Percentiles rank a stretch among this genome's conserved stretches.
These are phyloP conservation scores for Castanea mollissima DNA, from an alignment of 306 rosid species.

Conservation along the genomic window DNA sequence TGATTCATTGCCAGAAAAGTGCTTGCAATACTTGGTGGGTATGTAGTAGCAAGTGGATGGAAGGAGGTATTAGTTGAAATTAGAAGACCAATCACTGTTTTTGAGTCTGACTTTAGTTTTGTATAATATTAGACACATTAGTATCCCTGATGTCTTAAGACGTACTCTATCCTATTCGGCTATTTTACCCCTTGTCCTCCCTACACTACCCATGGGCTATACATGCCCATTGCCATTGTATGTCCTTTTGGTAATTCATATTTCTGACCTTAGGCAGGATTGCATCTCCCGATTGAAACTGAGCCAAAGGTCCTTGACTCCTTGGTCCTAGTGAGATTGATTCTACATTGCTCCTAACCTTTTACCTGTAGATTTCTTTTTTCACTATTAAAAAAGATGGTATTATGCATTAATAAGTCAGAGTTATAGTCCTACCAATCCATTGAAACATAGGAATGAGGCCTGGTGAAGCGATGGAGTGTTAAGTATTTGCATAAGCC, in stretches of 20 bases:
- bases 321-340: not conserved
- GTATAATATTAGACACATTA: not conserved
- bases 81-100: not conserved
- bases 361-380: not conserved
- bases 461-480: not conserved
- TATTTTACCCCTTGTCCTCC: not conserved
- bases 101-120: not conserved
- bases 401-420: not conserved
- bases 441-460: slow-evolving; percentile 8
- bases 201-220: not conserved
- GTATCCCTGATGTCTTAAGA: not conserved
- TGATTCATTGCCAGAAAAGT: not conserved
- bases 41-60: not conserved
- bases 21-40: not conserved
- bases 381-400: not conserved
- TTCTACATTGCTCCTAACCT: not conserved
- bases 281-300: not conserved
- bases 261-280: not conserved
- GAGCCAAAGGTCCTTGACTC: not conserved
- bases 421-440: not conserved
- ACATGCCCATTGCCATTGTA: not conserved
- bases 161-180: not conserved
- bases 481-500: slow-evolving; percentile 1
- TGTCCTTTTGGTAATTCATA: not conserved
- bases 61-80: not conserved